Percentiles rank a stretch among this genome's conserved stretches.
These are phyloP conservation scores for Solanum pinnatisectum DNA, from an alignment of 257 asterid genomes.

Conservation along the genomic window DNA sequence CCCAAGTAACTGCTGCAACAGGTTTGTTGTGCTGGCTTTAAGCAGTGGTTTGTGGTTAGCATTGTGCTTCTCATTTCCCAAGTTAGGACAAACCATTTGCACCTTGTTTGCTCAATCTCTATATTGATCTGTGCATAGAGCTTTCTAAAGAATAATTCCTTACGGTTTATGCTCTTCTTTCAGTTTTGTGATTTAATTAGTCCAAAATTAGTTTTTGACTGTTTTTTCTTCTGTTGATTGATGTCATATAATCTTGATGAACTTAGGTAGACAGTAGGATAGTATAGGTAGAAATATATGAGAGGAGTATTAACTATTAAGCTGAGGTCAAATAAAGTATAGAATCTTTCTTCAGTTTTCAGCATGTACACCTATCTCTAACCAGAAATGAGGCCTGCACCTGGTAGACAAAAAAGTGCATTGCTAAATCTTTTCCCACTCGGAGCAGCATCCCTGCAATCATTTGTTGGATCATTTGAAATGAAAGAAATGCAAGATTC, in stretches of 20 bases:
- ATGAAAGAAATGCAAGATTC: neutral
- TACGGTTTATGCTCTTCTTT: neutral
- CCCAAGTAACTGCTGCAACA: conserved; percentile 99
- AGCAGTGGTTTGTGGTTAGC: neutral
- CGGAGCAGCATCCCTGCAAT: neutral
- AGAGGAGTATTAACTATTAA: neutral
- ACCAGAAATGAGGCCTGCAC: neutral
- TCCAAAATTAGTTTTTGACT: neutral
- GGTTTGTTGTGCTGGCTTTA: conserved; percentile 31
- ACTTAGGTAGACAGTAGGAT: neutral
- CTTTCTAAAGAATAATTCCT: neutral
- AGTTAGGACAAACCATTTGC: neutral
- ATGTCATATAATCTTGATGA: neutral
- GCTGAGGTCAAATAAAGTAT: neutral
- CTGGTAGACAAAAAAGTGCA: neutral
- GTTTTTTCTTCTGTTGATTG: neutral
- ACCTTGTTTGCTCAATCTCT: neutral
- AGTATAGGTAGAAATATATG: neutral
- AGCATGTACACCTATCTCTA: neutral
- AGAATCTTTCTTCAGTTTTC: neutral
- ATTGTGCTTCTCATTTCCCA: neutral
- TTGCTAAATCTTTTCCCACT: neutral
- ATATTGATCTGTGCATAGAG: neutral
- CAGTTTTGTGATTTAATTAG: neutral
- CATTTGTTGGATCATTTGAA: neutral